Evolutionary conservation across 768 basidiomycete genomes (phyloP), one percentile per base, ranked within the genome.

Genomic region (Tulasnella sp.): DNA sequence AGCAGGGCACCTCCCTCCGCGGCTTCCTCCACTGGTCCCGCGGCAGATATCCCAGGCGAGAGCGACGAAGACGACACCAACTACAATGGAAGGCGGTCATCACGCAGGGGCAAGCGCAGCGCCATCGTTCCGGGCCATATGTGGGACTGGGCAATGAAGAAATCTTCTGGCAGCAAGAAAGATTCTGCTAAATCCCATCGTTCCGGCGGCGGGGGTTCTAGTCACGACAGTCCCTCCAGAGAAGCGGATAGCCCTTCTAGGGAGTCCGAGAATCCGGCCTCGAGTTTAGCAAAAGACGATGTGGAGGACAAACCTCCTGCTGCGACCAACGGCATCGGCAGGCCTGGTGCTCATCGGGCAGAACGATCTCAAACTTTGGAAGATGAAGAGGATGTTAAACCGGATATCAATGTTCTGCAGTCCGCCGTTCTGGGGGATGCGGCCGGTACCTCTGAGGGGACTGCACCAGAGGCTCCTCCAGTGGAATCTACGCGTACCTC

Each of bases 101-200:
- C 56, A 7, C 35, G 31, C 32, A 35, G 54, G 15, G 59, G 58
- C 21, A 59, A 56, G 21, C 76, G 81, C 50, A 77, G 81, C 63
- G 82, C 81, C 55, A 74, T 86, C 59, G 81, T 86, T 0, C 84
- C 86, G 27, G 81, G 81, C 34, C 79, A 79, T 53, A 89, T 88
- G 84, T 89, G 86, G 87, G 85, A 77, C 23, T 90, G 87, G 86
- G 85, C 81, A 12, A 75, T 75, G 63, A 80, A 79, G 66, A 73
- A 58, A 77, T 75, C 49, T 77, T 78, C 50, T 73, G 75, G 60
- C 69, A 70, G 48, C 53, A 74, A 76, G 37, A 58, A 61, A 48
- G 39, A 54, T 6, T 57, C 54, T 12, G 40, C n/a, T 40, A 40
- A 54, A 40, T 45, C 58, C 4, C 49, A 59, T 25, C 37, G 35